These are phyloP conservation scores for Ehretia macrophylla DNA, from an alignment of 257 asterid genomes.

Conservation along the genomic window DNA sequence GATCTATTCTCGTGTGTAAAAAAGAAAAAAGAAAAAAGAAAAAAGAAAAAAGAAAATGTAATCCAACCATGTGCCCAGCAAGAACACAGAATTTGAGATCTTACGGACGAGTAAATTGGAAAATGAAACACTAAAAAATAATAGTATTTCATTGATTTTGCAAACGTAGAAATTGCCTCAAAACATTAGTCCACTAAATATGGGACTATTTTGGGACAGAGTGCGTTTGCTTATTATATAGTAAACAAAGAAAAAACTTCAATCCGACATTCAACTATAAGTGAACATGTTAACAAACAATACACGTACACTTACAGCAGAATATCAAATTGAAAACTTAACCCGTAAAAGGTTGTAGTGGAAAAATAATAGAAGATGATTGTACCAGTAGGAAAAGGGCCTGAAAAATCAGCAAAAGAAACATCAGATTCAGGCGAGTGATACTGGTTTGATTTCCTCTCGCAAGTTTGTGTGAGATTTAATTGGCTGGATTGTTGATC, in stretches of 20 bases:
- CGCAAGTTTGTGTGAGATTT: conserved; percentile 37
- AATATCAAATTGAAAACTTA: too few species aligned
- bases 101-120: conserved; percentile 22
- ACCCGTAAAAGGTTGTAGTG: too few species aligned
- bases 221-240: conserved; percentile 32
- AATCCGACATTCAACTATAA: too few species aligned
- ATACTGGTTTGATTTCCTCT: conserved; percentile 27
- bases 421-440: conserved; percentile 38
- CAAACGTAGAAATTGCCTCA: conserved; percentile 46
- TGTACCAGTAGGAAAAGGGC: conserved; percentile 35
- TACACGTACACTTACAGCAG: too few species aligned
- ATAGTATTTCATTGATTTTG: conserved; percentile 9
- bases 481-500: conserved; percentile 38
- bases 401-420: conserved; percentile 21
- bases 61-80: conserved; percentile 31
- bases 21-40: too few species aligned
- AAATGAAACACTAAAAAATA: not conserved
- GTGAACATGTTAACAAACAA: too few species aligned
- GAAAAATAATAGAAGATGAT: not conserved
- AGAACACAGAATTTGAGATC: conserved; percentile 14
- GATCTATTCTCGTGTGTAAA: too few species aligned
- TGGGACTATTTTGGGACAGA: conserved; percentile 29
- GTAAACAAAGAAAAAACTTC: not conserved
- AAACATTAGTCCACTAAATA: conserved; percentile 12
- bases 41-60: not conserved